Evolutionary conservation across 2,329 filamentous ascomycete genomes (phyloP), one percentile per base, ranked within the genome.

Genomic region (Trichoderma atrobrunneum): DNA sequence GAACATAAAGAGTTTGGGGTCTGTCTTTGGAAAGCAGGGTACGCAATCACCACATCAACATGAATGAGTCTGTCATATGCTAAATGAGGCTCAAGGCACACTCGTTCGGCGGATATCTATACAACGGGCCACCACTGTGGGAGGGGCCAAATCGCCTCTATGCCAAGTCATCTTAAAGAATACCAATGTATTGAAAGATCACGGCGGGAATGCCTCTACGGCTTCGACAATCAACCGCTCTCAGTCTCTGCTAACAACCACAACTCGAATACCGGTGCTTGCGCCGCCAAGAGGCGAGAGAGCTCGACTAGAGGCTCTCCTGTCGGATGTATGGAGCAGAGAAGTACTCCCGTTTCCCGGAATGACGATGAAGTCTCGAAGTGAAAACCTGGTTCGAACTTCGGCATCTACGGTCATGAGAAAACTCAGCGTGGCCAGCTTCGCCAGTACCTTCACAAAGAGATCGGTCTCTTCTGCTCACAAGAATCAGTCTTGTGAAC

Each of bases 361-460:
- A 1, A 95, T 97, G 88, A 88, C 88, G 36, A 85, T 80, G 81
- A 80, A 90, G 83, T 80, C 89, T 79, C 80, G 89, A 83, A 83
- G 92, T 76, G 89, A 97, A 76, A 89, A 92, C 77, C 84, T 93
- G 4, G 91, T 96, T 61, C 87, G 92, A 65, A 89, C 89, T 54
- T 94, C 92, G n/a, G 93, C 94, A 14, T 94, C 93, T 43, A 93
- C 93, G 1, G 89, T 97, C 78, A 97, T 97, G 84, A 89, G 94
- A 67, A 97, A 95, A 79, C 87, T 98, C 74, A 97, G 93, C 81
- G 91, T 93, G 77, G 91, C 92, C 63, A 94, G 91, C 79, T 92
- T 96, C 74, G 88, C 92, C 16, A 91, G 88, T 75, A 92, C 92
- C 62, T 95, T 97, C 78, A 88, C 89, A 48, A 92, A 91, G 76